Base-by-base conservation (phyloP, 2,329 filamentous ascomycete species). In the Fusarium sp. region DNA sequence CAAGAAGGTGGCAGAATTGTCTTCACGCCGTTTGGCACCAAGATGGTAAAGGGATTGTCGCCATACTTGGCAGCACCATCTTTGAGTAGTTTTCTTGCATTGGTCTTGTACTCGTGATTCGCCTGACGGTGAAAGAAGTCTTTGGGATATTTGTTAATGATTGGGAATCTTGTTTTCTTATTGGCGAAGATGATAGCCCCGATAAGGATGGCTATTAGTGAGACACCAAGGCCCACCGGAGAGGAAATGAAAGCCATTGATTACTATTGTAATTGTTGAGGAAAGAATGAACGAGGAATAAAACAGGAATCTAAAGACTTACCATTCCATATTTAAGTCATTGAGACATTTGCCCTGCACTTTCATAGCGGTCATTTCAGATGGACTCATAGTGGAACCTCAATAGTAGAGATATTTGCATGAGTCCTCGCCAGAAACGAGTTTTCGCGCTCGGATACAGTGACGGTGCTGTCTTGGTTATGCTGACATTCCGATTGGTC, bases 251-350 rank as follows among this genome's bases (percentile, higher is more conserved):
- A 6, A 38, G 50, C 23, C 50, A 53, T 53, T 12, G 13, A 12
- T 12, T 28, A 9, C 1, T 15, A 21, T 25, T 16, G 2, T 2
- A 16, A 6, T 5, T 6, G 23, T 9, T 52, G 2, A 16, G 3
- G 4, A 9, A 33, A 5, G 5, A 15, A 21, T 25, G 1, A 16
- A 25, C 9, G 19, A 12, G 50, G 12, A 28, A 0, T 21, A 15
- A 7, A 53, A 4, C 4, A 21, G 7, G 7, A 16, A 25, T 37
- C 2, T 6, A 6, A 28, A 8, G 12, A 16, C 12, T 12, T 15
- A 1, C 3, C 2, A 12, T 5, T 53, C 1, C 0, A 21, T 28
- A 37, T 28, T 53, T 38, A n/a, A 53, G 23, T 9, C 9, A 18
- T 7, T 38, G 3, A 25, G 18, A 16, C 2, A 11, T 28, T 28